Percentiles rank a stretch among this genome's conserved stretches.
phyloP scores from a whole-genome alignment of 345 rosid genomes.

The Geranium rotundifolium region DNA sequence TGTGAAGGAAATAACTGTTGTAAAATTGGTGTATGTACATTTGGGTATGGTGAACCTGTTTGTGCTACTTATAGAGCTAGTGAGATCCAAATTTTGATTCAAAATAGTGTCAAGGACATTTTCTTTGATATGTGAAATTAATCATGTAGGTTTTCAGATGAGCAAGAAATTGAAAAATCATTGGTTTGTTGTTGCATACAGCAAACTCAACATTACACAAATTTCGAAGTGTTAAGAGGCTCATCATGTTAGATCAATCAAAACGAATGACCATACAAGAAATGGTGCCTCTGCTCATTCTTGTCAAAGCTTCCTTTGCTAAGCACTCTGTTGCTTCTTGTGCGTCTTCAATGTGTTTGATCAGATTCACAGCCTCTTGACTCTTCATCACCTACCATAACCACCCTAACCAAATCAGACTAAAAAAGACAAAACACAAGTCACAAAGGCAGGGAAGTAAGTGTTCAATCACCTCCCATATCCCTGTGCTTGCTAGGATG shows the following conservation, averaged over 20 bases:
- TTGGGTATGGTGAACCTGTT: not conserved
- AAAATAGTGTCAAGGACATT: no score
- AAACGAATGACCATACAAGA: slow-evolving; percentile 57
- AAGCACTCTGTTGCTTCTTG: slow-evolving; percentile 60
- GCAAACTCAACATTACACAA: no score
- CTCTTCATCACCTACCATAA: slow-evolving; percentile 51
- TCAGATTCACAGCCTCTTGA: slow-evolving; percentile 61
- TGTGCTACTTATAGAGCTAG: no score
- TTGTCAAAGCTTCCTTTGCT: slow-evolving; percentile 48
- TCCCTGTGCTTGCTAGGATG: slow-evolving; percentile 57
- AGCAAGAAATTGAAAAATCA: no score
- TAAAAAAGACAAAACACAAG: not conserved
- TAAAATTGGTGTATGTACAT: no score
- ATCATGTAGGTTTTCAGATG: no score
- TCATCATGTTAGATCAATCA: slow-evolving; percentile 12
- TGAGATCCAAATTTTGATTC: no score
- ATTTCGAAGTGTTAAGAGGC: no score
- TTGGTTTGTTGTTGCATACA: no score
- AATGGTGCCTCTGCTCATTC: slow-evolving; percentile 49
- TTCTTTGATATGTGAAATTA: no score
- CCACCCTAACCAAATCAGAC: not conserved
- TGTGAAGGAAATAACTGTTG: no score
- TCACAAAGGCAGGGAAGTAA: not conserved
- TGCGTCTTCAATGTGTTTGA: slow-evolving; percentile 52
- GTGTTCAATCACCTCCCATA: slow-evolving; percentile 48